Base-by-base conservation (phyloP, 2,329 filamentous ascomycete species). In the Alternaria arbusti region DNA sequence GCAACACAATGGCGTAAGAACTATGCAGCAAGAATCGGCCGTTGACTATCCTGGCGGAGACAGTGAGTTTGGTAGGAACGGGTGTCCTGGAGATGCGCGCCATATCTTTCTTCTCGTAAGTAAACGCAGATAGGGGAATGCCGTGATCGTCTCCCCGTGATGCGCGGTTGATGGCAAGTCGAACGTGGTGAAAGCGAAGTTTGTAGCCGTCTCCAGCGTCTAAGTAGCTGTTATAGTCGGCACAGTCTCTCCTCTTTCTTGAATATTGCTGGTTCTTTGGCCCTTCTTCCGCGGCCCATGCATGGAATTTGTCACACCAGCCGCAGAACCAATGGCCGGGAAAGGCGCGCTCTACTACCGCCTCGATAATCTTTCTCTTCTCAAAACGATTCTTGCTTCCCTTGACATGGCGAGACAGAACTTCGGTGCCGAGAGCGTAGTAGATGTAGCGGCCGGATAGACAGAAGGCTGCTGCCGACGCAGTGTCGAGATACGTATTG, bases 231-330 rank as follows among this genome's bases (percentile, higher is more conserved):
- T 76, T 78, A 49, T 62, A 74, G 13, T 72, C 68, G 6, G 65
- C 58, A 36, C 76, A 78, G 20, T 68, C 58, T 13, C 66, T 55
- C 22, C 57, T 63, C 13, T 30, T 58, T 15, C 65, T 65, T 23
- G 4, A 22, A 15, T 26, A 43, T 3, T 50, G 20, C 54, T 50
- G 23, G 55, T 26, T 54, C 52, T 20, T 54, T 10, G 66, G 75
- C 17, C 66, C 64, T 8, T 70, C 64, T 9, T 59, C 45, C 3
- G 54, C 13, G 2, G 61, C 36, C 70, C 70, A 74, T 1, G 45
- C 9, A 28, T 79, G 76, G 63, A 79, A 79, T 26, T 54, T 68
- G 40, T 77, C 74, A 64, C 76, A 79, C 75, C 74, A 79, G 3
- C 73, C 71, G 59, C 76, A 79, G 67, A 72, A 77, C 74, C 74